Conservation (phyloP, 2,329 filamentous ascomycete genomes). For the Pyrenochaeta sp. region DNA sequence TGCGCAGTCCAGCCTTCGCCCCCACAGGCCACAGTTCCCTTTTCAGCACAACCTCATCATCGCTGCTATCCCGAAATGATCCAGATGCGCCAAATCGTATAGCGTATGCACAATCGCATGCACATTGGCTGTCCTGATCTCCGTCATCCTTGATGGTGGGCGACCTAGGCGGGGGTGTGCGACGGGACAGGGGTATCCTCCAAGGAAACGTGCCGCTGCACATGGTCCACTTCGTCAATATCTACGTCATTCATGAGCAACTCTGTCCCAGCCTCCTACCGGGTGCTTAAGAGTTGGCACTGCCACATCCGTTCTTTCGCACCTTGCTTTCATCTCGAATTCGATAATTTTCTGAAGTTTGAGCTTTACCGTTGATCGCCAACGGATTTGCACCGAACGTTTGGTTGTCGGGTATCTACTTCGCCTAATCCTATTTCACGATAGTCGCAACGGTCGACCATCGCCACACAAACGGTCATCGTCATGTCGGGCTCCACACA, state of each 20-base stretch:
- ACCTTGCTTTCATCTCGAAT: conserved; percentile 2
- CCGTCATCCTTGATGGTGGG: conserved; percentile 32
- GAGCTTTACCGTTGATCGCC: conserved; percentile 1
- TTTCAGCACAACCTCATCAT: conserved; percentile 1
- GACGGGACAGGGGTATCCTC: conserved; percentile 37
- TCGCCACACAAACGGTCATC: conserved; percentile 6
- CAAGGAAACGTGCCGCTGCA: conserved; percentile 30
- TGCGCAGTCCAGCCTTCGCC: conserved; percentile 1
- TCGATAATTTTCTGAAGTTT: background rate
- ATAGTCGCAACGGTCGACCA: conserved; percentile 26
- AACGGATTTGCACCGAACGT: conserved; percentile 3
- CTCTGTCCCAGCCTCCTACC: conserved; percentile 34
- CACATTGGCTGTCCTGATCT: conserved; percentile 39
- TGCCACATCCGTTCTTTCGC: conserved; percentile 9
- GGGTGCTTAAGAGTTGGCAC: conserved; percentile 23
- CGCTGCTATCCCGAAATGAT: conserved; percentile 6
- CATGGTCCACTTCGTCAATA: conserved; percentile 34
- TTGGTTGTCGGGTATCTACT: conserved; percentile 1
- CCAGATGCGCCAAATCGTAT: conserved; percentile 21
- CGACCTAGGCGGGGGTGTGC: conserved; percentile 27
- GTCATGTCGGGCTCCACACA: conserved; percentile 34
- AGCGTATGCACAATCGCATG: conserved; percentile 27
- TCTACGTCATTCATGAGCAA: conserved; percentile 41
- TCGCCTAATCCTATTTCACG: conserved; percentile 13
- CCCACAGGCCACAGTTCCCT: background rate